A percentile compares a stretch with the other conserved stretches of the same genome.
These are phyloP conservation scores for Phytophthora rubi DNA, from an alignment of 352 stramenopile genomes.

Conservation along the genomic window DNA sequence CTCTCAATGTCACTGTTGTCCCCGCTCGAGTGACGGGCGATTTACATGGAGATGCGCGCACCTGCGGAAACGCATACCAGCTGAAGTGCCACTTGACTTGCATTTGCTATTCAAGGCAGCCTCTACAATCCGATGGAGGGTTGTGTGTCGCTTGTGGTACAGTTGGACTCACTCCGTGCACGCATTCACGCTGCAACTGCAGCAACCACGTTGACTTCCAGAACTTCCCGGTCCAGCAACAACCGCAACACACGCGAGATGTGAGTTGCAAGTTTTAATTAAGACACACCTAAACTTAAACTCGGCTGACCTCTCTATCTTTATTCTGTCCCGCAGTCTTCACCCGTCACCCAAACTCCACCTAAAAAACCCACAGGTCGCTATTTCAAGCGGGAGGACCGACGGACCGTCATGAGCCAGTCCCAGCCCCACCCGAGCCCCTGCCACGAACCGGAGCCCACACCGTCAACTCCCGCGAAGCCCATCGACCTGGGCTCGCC, in stretches of 20 bases:
- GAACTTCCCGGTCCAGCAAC: slow-evolving; percentile 14
- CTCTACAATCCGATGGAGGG: slow-evolving; percentile 8
- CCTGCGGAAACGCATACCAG: slow-evolving; percentile 15
- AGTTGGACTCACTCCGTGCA: slow-evolving; percentile 20
- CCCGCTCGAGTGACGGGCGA: slow-evolving; percentile 16
- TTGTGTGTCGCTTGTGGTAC: slow-evolving; percentile 9
- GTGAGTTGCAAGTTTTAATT: not conserved
- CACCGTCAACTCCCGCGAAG: slow-evolving; percentile 7
- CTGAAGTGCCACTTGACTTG: slow-evolving; percentile 9
- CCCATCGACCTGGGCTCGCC: slow-evolving; percentile 12
- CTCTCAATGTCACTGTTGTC: not conserved
- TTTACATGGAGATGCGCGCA: slow-evolving; percentile 17
- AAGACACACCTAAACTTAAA: too few relatives aligned
- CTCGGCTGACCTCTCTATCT: too few relatives aligned
- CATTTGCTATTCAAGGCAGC: not conserved
- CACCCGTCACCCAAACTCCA: too few relatives aligned
- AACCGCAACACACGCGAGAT: not conserved
- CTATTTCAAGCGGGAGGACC: too few relatives aligned
- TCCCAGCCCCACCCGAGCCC: slow-evolving; percentile 8
- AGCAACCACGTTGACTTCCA: slow-evolving; percentile 17
- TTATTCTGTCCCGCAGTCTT: too few relatives aligned
- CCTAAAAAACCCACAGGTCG: too few relatives aligned
- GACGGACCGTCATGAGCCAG: too few relatives aligned
- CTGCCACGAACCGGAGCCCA: slow-evolving; percentile 27
- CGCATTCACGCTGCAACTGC: slow-evolving; percentile 22